Evolutionary conservation across 345 rosid species (phyloP).

Genomic region (Ricinus communis): DNA sequence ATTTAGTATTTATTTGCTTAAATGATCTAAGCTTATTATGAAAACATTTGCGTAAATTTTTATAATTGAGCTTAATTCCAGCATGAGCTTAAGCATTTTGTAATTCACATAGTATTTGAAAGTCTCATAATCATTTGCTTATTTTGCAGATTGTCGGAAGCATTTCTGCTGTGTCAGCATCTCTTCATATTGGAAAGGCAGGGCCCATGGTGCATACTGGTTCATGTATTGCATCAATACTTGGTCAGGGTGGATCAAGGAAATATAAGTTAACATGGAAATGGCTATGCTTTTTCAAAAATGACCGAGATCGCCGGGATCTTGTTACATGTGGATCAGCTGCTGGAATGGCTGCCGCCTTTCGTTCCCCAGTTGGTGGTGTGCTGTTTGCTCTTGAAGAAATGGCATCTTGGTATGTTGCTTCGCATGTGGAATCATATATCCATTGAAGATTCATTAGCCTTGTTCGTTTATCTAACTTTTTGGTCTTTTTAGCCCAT

Average conservation of each 20-base stretch:
- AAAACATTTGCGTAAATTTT: too few species aligned
- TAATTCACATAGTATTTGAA: too few species aligned
- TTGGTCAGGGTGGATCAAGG: slow-evolving; percentile 93
- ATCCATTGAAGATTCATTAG: neutral
- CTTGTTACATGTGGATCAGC: slow-evolving; percentile 95
- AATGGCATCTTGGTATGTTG: slow-evolving; percentile 88
- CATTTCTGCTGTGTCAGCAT: slow-evolving; percentile 78
- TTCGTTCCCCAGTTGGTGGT: slow-evolving; percentile 95
- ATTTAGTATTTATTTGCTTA: too few species aligned
- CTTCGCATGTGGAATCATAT: neutral
- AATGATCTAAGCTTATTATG: too few species aligned
- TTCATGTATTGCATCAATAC: slow-evolving; percentile 82
- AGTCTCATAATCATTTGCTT: too few species aligned
- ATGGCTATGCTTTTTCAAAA: slow-evolving; percentile 76
- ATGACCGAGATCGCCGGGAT: slow-evolving; percentile 87
- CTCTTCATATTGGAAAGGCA: slow-evolving; percentile 92
- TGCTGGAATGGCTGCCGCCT: slow-evolving; percentile 92
- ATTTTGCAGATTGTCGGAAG: slow-evolving; percentile 71
- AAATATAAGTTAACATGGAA: slow-evolving; percentile 73
- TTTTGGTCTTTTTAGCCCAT: too few species aligned
- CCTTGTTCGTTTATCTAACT: neutral
- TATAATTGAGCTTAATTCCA: too few species aligned
- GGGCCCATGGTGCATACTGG: slow-evolving; percentile 98
- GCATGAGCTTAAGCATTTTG: too few species aligned
- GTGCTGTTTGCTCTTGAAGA: slow-evolving; percentile 87